Evolutionary conservation across 2,329 filamentous ascomycete species (phyloP), one percentile per base, ranked within the genome.

Genomic region (Byssochlamys sp.): DNA sequence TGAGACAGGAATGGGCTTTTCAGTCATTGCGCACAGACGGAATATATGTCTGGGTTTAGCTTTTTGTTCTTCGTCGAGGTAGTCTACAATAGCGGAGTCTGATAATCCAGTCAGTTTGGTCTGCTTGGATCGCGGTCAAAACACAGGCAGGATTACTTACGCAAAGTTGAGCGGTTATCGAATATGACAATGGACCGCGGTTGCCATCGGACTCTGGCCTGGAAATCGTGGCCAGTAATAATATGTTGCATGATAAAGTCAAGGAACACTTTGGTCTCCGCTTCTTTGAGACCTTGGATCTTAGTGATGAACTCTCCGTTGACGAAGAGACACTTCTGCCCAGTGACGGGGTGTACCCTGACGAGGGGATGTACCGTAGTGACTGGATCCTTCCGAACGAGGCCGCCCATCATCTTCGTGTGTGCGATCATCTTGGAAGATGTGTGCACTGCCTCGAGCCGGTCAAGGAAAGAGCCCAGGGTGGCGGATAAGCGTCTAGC

Each of bases 31-130:
- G 62, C 72, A 72, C 28, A 80, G 70, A n/a, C 78, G 77, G 70
- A 80, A 80, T 52, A 80, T 75, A 62, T 80, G 78, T 51, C 78
- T 70, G 45, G 77, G 71, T 64, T 78, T 75, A 2, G 74, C 75
- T 52, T 73, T 72, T 49, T 73, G 71, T 52, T 79, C 78, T 33
- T 77, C 75, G 55, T 75, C 72, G 48, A 75, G 62, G 60, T 79
- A 79, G 62, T 80, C 78, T 4, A 80, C 77, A 49, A 79, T 78
- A 27, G 77, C 78, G 2, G 78, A 78, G 63, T 80, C 77, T 79
- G 58, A 27, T 48, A 29, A 29, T 59, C 10, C 19, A 3, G 14
- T 51, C 10, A 51, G 49, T 4, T 24, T 2, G 12, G 19, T 45
- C 39, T 45, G 24, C 10, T 51, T 3, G 12, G 7, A 12, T 6